A percentile compares a stretch with the other conserved stretches of the same genome.
These are phyloP conservation scores for Malus hybrid DNA, from an alignment of 331 rosid species.

Conservation along the genomic window DNA sequence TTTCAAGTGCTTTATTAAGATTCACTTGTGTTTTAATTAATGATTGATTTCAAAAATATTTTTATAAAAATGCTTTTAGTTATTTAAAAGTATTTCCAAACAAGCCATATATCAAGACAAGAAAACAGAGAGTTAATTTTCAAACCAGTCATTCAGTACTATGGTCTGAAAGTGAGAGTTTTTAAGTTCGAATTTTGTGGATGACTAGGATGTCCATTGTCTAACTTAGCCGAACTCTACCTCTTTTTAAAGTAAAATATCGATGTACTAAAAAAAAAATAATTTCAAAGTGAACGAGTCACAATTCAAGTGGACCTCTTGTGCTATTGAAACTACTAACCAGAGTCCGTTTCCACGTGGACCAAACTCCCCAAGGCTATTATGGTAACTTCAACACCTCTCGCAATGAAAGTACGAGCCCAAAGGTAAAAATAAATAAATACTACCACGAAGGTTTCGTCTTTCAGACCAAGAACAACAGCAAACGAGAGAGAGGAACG, in stretches of 20 bases:
- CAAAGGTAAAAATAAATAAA: neutral
- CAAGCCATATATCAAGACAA: no score
- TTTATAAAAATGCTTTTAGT: no score
- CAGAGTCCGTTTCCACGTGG: neutral
- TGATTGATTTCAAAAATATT: no score
- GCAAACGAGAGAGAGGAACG: conserved; percentile 14
- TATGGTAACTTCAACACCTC: neutral
- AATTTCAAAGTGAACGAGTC: neutral
- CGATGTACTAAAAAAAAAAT: no score
- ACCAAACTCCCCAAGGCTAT: conserved; percentile 6
- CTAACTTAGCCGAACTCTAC: fast-evolving
- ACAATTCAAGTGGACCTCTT: neutral
- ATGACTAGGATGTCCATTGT: fast-evolving
- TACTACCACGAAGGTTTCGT: conserved; percentile 29
- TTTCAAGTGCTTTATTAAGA: no score
- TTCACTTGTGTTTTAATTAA: no score
- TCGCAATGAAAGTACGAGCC: neutral
- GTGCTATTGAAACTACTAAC: neutral
- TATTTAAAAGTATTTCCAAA: no score
- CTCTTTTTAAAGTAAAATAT: no score
- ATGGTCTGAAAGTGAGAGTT: no score
- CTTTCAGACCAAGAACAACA: conserved; percentile 45
- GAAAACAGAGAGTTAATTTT: no score
- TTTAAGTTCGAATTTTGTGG: fast-evolving
- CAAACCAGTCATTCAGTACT: no score